Base-by-base conservation (phyloP, 1,284 basidiomycete species). In the Agaricales sp. region DNA sequence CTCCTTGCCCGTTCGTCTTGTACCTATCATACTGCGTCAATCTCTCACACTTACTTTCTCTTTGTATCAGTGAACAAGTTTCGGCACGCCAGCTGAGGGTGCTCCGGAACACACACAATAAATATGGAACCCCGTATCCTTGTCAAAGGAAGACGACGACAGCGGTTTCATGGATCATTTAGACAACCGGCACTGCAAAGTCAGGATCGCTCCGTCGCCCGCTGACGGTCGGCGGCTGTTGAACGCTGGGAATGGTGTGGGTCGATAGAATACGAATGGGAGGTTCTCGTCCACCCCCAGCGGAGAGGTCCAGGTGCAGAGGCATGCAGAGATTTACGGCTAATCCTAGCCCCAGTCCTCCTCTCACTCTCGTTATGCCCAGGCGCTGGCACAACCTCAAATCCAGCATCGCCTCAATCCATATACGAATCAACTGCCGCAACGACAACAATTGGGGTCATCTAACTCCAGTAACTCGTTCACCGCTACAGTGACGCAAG, bases 81-180 rank as follows among this genome's bases (percentile, higher is more conserved):
- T 64, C 43, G 67, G 64, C 1, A 58, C 65, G 19, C 59, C 58
- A 19, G 58, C 58, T 30, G 56, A 61, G 18, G 61, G 58, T 23
- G 61, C 59, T 11, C 62, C 57, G 4, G 63, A 65, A 1, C 60
- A 61, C 1, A 71, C 71, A 1, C 71, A 70, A 3, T 72, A 70
- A 70, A 62, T 72, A 51, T 71, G 69, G 71, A 70, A 61, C 53
- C 71, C 69, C 4, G 54, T 62, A 12, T 62, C 58, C 49, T 52
- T 71, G 2, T 58, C 64, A 47, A 56, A 43, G 18, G 52, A 58
- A 26, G 59, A 55, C 2, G 62, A 66, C 50, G 61, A 62, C n/a
- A 57, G 57, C 4, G 63, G 66, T 54, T 68, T 61, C 49, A 56
- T 57, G 6, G 55, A 59, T 22, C 61, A 59, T 22, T 54, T 58